Conservation (phyloP, 2,329 filamentous ascomycete species). For the Pseudogymnoascus sp. region DNA sequence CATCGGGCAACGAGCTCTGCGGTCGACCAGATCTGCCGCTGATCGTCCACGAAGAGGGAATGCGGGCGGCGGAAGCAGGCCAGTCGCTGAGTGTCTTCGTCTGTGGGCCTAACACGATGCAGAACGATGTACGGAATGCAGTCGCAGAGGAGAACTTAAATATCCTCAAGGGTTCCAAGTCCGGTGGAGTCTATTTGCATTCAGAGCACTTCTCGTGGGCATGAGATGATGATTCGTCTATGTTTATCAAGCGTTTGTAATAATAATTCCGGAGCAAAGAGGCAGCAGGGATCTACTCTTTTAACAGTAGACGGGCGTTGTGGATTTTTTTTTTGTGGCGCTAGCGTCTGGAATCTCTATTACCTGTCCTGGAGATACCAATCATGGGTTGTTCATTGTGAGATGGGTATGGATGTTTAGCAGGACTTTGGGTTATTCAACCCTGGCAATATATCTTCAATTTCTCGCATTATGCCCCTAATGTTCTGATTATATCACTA, state of each 20-base stretch:
- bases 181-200: conserved; percentile 37
- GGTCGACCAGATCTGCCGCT: conserved; percentile 30
- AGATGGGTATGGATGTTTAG: background rate
- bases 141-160: conserved; percentile 35
- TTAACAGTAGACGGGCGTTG: background rate
- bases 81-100: conserved; percentile 30
- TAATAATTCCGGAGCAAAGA: background rate
- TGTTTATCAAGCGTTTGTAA: background rate
- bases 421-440: background rate
- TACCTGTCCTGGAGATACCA: background rate
- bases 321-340: background rate
- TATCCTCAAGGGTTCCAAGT: conserved; percentile 26
- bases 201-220: conserved; percentile 40
- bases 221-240: conserved; percentile 13
- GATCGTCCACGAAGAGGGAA: conserved; percentile 16
- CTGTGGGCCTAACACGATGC: conserved; percentile 38
- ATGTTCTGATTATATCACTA: background rate
- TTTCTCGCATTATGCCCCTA: background rate
- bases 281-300: background rate
- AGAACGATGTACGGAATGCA: conserved; percentile 39
- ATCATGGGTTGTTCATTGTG: background rate
- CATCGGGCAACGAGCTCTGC: conserved; percentile 11
- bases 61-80: conserved; percentile 8
- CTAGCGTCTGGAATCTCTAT: background rate
- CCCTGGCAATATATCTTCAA: background rate